Evolutionary conservation across 2,329 filamentous ascomycete species (phyloP).

Genomic region (Cercospora brassicicola): DNA sequence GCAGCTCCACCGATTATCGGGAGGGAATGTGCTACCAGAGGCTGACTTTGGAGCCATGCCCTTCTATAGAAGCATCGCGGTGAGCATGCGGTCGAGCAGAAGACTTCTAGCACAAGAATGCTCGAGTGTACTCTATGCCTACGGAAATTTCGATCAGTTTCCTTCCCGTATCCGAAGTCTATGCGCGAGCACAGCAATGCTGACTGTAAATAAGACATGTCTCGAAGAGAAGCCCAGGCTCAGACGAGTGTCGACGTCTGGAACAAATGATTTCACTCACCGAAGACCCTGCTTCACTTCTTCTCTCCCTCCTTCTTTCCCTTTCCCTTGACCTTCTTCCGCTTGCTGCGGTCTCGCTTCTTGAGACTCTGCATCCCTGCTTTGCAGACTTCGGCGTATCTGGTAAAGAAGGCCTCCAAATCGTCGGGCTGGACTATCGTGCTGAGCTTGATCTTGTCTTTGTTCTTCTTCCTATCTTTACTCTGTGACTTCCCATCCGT

Average conservation of each 20-base stretch:
- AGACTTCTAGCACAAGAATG: not conserved
- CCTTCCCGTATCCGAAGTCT: not conserved
- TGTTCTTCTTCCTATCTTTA: conserved; percentile 51
- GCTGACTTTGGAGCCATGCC: not conserved
- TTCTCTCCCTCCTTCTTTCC: conserved; percentile 54
- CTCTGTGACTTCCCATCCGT: conserved; percentile 67
- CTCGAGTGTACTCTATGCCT: not conserved
- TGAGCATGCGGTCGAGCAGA: not conserved
- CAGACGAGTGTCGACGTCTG: not conserved
- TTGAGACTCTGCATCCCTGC: conserved; percentile 83
- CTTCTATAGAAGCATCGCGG: not conserved
- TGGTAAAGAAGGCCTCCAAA: conserved; percentile 75
- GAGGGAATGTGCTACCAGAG: not conserved
- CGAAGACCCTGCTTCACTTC: conserved; percentile 17
- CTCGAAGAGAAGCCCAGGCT: not conserved
- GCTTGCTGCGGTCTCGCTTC: conserved; percentile 88
- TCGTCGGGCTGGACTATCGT: conserved; percentile 77
- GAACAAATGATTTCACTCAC: not conserved
- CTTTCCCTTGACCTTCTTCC: conserved; percentile 74
- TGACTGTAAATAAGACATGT: not conserved
- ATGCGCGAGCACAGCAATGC: not conserved
- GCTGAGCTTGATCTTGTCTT: conserved; percentile 72
- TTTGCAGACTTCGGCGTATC: conserved; percentile 91
- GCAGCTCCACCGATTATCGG: not conserved
- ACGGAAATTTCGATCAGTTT: not conserved